phyloP scores from a whole-genome alignment of 495 filamentous ascomycete genomes.

The Elaphomyces granulatus region DNA sequence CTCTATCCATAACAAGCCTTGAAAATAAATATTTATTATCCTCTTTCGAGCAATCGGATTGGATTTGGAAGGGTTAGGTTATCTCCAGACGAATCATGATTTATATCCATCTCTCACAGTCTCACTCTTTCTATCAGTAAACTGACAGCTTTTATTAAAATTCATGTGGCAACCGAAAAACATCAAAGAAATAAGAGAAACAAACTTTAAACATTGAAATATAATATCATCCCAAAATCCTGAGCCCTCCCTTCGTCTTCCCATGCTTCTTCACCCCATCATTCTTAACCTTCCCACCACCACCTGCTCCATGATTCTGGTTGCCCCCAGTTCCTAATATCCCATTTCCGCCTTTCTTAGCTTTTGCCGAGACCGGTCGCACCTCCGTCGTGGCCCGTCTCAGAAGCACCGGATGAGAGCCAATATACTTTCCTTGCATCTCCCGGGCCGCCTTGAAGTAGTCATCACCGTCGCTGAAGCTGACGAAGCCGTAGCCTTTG shows the following conservation, averaged over 20 bases:
- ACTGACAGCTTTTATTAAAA: too few species aligned
- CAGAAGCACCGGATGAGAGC: constrained; percentile 80
- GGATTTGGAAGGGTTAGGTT: too few species aligned
- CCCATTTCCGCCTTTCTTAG: constrained; percentile 23
- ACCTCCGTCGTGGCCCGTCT: constrained; percentile 85
- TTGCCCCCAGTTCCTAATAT: constrained; percentile 14
- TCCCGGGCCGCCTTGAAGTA: constrained; percentile 91
- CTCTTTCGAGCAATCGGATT: too few species aligned
- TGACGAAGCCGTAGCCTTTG: constrained; percentile 92
- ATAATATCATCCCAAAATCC: constrained; percentile 65
- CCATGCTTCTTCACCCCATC: constrained; percentile 64
- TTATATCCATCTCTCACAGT: too few species aligned
- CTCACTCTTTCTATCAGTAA: too few species aligned
- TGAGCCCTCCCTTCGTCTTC: constrained; percentile 69
- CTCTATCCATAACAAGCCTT: too few species aligned
- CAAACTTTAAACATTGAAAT: too few species aligned
- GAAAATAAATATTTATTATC: too few species aligned
- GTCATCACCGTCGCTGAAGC: constrained; percentile 87
- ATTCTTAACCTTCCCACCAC: constrained; percentile 32
- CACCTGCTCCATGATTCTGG: constrained; percentile 9
- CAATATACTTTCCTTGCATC: constrained; percentile 99
- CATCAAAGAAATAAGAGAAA: too few species aligned
- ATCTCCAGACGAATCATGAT: too few species aligned
- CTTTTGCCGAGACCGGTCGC: constrained; percentile 43
- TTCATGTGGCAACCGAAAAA: too few species aligned